phyloP scores from a whole-genome alignment of 2,329 filamentous ascomycete genomes.

The Fusarium sp. region DNA sequence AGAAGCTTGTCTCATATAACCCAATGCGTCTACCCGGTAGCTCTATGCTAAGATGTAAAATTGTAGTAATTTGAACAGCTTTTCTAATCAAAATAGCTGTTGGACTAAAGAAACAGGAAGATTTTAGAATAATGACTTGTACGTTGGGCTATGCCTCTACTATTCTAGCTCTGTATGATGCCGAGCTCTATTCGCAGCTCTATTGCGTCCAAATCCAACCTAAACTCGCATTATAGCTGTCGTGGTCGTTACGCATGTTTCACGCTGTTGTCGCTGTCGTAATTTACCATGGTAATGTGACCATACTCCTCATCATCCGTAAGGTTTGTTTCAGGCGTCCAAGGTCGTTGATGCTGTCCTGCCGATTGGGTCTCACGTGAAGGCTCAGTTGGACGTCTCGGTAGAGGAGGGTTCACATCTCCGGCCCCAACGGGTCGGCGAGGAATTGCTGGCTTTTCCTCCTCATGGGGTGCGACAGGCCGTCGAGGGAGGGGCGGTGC shows the following conservation, averaged over 20 bases:
- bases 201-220: background rate
- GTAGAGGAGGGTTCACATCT: constrained; percentile 28
- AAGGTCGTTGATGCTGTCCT: constrained; percentile 31
- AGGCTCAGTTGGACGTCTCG: constrained; percentile 31
- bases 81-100: too few relatives aligned
- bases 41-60: too few relatives aligned
- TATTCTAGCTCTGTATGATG: background rate
- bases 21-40: too few relatives aligned
- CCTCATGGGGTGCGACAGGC: constrained; percentile 16
- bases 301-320: constrained; percentile 52
- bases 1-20: too few relatives aligned
- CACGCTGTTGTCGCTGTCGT: constrained; percentile 45
- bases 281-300: constrained; percentile 53
- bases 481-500: constrained; percentile 31
- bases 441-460: constrained; percentile 25
- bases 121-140: background rate
- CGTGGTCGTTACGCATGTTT: constrained; percentile 1
- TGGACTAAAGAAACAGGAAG: too few relatives aligned
- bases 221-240: background rate
- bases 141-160: background rate
- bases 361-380: constrained; percentile 9
- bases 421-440: constrained; percentile 22
- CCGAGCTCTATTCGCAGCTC: background rate
- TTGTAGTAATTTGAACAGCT: too few relatives aligned
- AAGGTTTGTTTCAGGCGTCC: constrained; percentile 44